Evolutionary conservation across 768 basidiomycete genomes (phyloP).

Genomic region (Kwoniella pini): DNA sequence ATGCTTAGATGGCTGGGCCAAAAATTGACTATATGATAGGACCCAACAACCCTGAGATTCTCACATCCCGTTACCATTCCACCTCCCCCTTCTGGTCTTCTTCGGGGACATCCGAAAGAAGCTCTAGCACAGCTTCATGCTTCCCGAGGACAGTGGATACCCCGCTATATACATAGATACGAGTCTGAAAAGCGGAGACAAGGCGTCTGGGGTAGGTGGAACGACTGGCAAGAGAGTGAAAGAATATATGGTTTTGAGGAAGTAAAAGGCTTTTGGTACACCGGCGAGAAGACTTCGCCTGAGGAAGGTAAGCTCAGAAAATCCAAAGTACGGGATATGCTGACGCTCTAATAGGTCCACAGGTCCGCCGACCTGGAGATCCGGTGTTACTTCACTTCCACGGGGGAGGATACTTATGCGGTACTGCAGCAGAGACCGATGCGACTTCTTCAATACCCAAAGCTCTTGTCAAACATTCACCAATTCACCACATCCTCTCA

Average conservation of each 20-base stretch:
- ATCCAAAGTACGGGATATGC: neutral
- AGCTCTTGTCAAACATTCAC: constrained; percentile 34
- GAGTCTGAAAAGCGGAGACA: neutral
- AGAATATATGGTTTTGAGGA: constrained; percentile 30
- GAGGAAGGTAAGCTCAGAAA: constrained; percentile 18
- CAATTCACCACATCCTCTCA: constrained; percentile 44
- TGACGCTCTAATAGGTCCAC: constrained; percentile 6
- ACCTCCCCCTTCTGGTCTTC: constrained; percentile 25
- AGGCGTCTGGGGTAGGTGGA: constrained; percentile 38
- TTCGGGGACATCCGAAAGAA: constrained; percentile 36
- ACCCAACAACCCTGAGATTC: constrained; percentile 24
- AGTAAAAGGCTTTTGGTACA: constrained; percentile 47
- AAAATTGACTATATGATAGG: constrained; percentile 11
- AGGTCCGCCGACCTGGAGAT: constrained; percentile 21
- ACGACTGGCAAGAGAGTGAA: constrained; percentile 7
- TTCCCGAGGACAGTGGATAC: constrained; percentile 30
- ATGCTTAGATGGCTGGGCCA: neutral
- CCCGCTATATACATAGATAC: constrained; percentile 32
- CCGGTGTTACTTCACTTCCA: constrained; percentile 45
- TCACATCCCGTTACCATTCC: constrained; percentile 43
- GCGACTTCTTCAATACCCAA: constrained; percentile 41
- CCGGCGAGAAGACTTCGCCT: constrained; percentile 33
- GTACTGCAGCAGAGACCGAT: constrained; percentile 48
- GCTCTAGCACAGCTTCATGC: constrained; percentile 28
- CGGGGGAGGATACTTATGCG: constrained; percentile 46